Evolutionary conservation across 169 alveolate species (phyloP).

Genomic region (Plasmodium inui): DNA sequence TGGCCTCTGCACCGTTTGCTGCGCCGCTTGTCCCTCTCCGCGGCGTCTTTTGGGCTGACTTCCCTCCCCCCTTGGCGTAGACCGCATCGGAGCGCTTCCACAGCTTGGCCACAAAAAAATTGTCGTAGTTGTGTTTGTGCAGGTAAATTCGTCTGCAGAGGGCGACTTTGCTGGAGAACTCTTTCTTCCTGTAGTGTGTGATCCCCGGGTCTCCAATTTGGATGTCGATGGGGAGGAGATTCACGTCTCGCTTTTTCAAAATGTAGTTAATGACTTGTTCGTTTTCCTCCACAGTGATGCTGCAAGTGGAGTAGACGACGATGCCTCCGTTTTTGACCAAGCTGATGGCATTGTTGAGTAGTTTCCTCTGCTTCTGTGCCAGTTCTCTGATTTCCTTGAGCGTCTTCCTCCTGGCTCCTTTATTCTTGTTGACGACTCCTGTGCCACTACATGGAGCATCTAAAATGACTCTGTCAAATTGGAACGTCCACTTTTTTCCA

Average conservation of each 20-base stretch:
- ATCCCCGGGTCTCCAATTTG: constrained; percentile 95
- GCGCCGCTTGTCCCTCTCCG: constrained; percentile 1
- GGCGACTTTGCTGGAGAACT: constrained; percentile 91
- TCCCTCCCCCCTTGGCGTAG: constrained; percentile 70
- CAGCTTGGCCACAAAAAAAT: constrained; percentile 97
- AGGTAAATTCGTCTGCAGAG: constrained; percentile 93
- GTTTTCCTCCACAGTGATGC: constrained; percentile 97
- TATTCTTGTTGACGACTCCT: constrained; percentile 97
- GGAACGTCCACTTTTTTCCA: constrained; percentile 86
- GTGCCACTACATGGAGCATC: constrained; percentile 98
- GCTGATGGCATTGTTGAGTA: constrained; percentile 95
- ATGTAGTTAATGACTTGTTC: constrained; percentile 97
- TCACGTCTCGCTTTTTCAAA: constrained; percentile 92
- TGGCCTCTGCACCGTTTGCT: neutral
- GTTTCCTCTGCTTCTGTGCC: constrained; percentile 95
- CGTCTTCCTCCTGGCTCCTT: constrained; percentile 92
- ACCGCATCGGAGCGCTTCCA: constrained; percentile 92
- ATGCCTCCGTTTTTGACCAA: constrained; percentile 96
- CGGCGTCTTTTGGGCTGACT: constrained; percentile 32
- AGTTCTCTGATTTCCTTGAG: constrained; percentile 93
- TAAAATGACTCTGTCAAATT: constrained; percentile 94
- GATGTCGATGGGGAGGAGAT: constrained; percentile 79
- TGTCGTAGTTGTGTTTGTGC: constrained; percentile 97
- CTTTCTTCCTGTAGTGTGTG: constrained; percentile 91
- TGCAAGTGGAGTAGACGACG: constrained; percentile 97